Base-by-base conservation (phyloP, 225 moss, liverwort and hornwort species). In the Sphagnum tenellum region DNA sequence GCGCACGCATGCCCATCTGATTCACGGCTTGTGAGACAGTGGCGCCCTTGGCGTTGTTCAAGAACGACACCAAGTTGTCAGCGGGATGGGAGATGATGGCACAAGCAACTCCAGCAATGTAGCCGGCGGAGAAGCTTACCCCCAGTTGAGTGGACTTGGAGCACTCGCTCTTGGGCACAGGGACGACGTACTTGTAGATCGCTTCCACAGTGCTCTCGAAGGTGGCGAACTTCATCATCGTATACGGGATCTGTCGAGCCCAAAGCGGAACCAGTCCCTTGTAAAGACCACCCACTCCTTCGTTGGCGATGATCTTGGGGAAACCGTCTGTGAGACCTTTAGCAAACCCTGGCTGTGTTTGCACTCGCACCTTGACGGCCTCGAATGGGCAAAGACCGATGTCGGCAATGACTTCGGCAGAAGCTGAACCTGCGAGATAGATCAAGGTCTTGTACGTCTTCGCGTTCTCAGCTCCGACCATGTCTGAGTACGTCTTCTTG, bases 201-300 rank as follows among this genome's bases (percentile, higher is more conserved):
- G 86, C 86, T 75, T 91, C 91, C 73, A 89, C 91, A 0, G 91
- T 86, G 66, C 84, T 78, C 82, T 91, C 91, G 61, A 91, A 91
- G 3, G 76, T 86, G 10, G 83, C 83, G 47, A 91, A 91, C 76
- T 91, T 91, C 91, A 91, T 91, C 91, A 91, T 91, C 9, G 88
- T 74, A 67, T 91, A 91, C 9, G 91, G 91, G 50, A 91, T 79
- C 69, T 91, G 91, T 9, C 89, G 57, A 4, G 81, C 82, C 88
- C 84, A 91, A 7, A 91, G 59, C 29, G 89, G 91, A 63, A 74
- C 71, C 65, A 89, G 63, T 5, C 89, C 91, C 82, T 87, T 91
- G 74, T 73, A 91, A 65, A 91, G 60, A 56, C 88, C 90, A 5
- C 62, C 68, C n/a, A 79, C n/a, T 4, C 90, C 86, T 44, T 90